A percentile compares a stretch with the other conserved stretches of the same genome.
Evolutionary conservation across 345 rosid genomes (phyloP).

Genomic region (Arabis alpina): DNA sequence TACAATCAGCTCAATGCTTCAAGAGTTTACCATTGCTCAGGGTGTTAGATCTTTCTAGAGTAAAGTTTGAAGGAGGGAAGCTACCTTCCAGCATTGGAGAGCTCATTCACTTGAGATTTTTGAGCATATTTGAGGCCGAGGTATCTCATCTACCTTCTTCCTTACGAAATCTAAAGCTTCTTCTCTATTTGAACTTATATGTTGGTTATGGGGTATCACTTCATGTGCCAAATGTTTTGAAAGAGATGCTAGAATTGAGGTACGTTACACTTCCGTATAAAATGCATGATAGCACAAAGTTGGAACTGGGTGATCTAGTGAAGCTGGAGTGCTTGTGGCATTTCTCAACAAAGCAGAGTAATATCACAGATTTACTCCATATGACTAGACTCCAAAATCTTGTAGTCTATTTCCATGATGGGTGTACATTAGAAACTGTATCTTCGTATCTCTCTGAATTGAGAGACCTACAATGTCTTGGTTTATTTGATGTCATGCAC

Average conservation of each 20-base stretch:
- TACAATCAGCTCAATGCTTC: conserved; percentile 9
- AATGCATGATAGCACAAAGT: conserved; percentile 8
- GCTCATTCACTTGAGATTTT: conserved; percentile 48
- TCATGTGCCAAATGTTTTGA: conserved; percentile 38
- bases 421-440: not conserved
- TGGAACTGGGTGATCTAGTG: conserved; percentile 26
- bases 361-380: conserved; percentile 11
- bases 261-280: conserved; percentile 21
- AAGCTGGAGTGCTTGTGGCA: conserved; percentile 13
- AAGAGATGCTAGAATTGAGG: conserved; percentile 35
- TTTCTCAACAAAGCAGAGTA: conserved; percentile 1
- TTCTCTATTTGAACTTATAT: conserved; percentile 34
- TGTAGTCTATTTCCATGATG: not conserved
- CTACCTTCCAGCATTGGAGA: conserved; percentile 45
- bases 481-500: not conserved
- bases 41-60: conserved; percentile 23
- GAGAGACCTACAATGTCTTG: conserved; percentile 9
- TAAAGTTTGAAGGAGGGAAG: conserved; percentile 20
- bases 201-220: not conserved
- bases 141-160: conserved; percentile 36
- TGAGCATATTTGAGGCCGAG: conserved; percentile 16
- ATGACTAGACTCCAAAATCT: conserved; percentile 27
- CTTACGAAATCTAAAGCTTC: conserved; percentile 26
- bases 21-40: conserved; percentile 37
- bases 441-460: conserved; percentile 21